Base-by-base conservation (phyloP, 2,329 filamentous ascomycete species). In the Fusarium hostae region DNA sequence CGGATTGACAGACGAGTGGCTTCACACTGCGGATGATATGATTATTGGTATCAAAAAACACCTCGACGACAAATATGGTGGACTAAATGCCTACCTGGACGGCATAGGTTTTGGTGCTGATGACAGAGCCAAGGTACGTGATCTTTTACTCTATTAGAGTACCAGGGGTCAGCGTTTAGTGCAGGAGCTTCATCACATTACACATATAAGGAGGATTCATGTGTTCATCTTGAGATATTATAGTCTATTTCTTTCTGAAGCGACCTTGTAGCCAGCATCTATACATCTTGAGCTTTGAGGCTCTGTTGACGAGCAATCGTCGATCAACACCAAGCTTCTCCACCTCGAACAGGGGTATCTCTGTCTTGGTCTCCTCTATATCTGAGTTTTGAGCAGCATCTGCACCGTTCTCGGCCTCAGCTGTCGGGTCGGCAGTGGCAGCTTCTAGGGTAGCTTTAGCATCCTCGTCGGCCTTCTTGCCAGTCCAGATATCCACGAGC, bases 281-380 rank as follows among this genome's bases (percentile, higher is more conserved):
- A 82, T 98, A 98, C 96, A 99, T 99, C 84, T 98, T 99, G 52
- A 97, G 85, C 82, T 94, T 92, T 77, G 91, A 89, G 59, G 95
- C 93, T 72, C 96, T 90, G 80, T 99, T 99, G 61, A 99, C 94
- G 60, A 99, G 87, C 84, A 99, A 87, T 66, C 96, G 90, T 72
- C 94, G 90, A 80, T 99, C 96, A 60, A 95, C 88, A 30, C 92
- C 96, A 39, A 98, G 87, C 50, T 96, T 89, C 61, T 92, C 84
- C 50, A 97, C 84, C 52, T 94, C 89, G 76, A 98, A 94, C 60
- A 78, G 74, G 54, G 81, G 75, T 39, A 73, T 70, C 60, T 77
- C 74, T 32, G 51, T 68, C 12, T 75, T 50, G 22, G 18, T 28
- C 54, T 70, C 59, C 40, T 59, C 68, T 51, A 22, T 70, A 68